Conservation (phyloP, 768 basidiomycete genomes). For the Phanerodontia chrysosporium region DNA sequence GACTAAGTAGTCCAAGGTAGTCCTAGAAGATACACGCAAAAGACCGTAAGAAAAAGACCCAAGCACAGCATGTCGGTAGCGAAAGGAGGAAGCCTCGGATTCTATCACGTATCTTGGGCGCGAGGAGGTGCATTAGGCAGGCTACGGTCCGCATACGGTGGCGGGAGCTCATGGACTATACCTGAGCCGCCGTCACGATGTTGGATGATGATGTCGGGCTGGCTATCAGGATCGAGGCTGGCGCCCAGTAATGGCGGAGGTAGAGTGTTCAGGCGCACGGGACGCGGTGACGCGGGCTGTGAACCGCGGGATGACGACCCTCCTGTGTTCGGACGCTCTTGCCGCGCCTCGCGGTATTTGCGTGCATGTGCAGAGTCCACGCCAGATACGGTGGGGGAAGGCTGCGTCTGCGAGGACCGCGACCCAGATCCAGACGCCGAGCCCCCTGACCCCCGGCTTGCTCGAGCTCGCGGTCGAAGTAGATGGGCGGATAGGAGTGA, state of each 20-base stretch:
- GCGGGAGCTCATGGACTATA: constrained; percentile 36
- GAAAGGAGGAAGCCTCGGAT: neutral
- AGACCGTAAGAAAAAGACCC: neutral
- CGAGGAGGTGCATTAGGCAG: neutral
- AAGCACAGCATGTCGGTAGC: neutral
- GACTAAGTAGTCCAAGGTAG: neutral
- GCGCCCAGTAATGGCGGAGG: constrained; percentile 12
- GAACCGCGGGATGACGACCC: neutral
- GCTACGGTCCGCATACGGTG: constrained; percentile 32
- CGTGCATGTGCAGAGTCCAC: neutral
- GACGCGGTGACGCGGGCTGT: neutral
- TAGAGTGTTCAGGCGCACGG: constrained; percentile 2
- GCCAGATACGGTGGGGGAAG: neutral
- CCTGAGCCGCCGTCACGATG: constrained; percentile 33
- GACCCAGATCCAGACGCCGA: neutral
- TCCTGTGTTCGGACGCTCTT: neutral
- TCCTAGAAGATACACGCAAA: neutral
- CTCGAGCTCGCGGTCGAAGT: constrained; percentile 15
- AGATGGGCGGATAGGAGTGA: constrained; percentile 15
- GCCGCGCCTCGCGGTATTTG: neutral
- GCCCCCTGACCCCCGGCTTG: neutral
- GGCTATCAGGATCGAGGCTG: constrained; percentile 13
- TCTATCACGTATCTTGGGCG: neutral
- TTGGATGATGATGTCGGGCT: constrained; percentile 35
- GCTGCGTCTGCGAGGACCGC: neutral